A percentile compares a stretch with the other conserved stretches of the same genome.
These are phyloP conservation scores for Xylariaceae sp. DNA, from an alignment of 2,329 filamentous ascomycete species.

Conservation along the genomic window DNA sequence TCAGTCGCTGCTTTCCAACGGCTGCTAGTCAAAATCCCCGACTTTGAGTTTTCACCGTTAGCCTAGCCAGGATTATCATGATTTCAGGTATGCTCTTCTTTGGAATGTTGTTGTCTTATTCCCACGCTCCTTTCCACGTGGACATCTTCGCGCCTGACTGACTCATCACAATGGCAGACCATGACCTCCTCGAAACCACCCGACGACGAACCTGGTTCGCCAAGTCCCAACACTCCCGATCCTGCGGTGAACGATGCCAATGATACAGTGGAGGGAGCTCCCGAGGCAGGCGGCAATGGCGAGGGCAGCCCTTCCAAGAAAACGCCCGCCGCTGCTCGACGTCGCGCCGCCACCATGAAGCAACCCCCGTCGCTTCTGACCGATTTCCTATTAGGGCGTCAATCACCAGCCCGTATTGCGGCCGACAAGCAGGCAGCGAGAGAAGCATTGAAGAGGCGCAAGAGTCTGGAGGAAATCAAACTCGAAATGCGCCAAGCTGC, in stretches of 20 bases:
- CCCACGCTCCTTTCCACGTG: neutral
- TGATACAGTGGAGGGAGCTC: conserved; percentile 11
- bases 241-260: conserved; percentile 9
- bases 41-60: neutral
- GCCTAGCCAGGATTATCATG: conserved; percentile 12
- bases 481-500: conserved; percentile 55
- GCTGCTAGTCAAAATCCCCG: neutral
- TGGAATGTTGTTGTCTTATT: neutral
- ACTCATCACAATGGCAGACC: conserved; percentile 19
- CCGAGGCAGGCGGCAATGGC: conserved; percentile 16
- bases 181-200: conserved; percentile 29
- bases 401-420: conserved; percentile 48
- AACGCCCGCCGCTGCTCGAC: conserved; percentile 21
- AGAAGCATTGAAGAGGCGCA: conserved; percentile 43
- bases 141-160: conserved; percentile 12
- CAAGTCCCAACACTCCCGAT: conserved; percentile 24
- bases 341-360: conserved; percentile 26
- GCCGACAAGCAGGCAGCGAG: conserved; percentile 40
- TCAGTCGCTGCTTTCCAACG: no score
- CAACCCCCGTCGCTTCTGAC: conserved; percentile 27
- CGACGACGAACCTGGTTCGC: conserved; percentile 28
- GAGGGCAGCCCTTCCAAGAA: conserved; percentile 20
- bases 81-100: conserved; percentile 12
- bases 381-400: conserved; percentile 32
- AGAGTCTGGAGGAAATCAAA: conserved; percentile 58